Base-by-base conservation (phyloP, 768 basidiomycete genomes). In the Hericium erinaceus region DNA sequence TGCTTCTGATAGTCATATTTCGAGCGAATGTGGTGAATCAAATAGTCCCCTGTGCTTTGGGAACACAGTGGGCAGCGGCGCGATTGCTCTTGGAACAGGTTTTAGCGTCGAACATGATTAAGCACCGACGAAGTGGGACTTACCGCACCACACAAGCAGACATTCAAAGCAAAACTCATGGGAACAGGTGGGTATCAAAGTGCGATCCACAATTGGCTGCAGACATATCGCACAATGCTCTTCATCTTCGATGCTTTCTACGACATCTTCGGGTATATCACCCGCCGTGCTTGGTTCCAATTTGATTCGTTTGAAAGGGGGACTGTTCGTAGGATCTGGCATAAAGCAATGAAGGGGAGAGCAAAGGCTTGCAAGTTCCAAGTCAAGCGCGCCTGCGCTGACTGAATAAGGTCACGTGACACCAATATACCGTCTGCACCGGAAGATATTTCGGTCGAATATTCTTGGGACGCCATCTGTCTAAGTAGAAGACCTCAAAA, bases 161-260 rank as follows among this genome's bases (percentile, higher is more conserved):
- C 94, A 98, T 57, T 91, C 89, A 62, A 95, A 95, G 65, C 94
- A 98, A 66, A 95, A 95, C 66, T 90, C 88, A 74, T 98, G 94
- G 2, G 90, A 88, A 69, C 94, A 97, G 8, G 75, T 78, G 1
- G 92, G 90, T 24, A 95, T 75, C 40, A 95, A 78, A 0, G 93
- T 88, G 48, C 88, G 75, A 72, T 97, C 92, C 13, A 77, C 74
- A 54, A 94, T 74, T 11, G 73, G 59, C 64, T 95, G 90, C 22
- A 98, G 74, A 65, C 94, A 98, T 38, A 98, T 95, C 58, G 87
- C 84, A 66, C 94, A 98, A 63, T 83, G 75, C 22, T 85, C 80
- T 5, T 77, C 74, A 0, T 72, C 68, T 2, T 75, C 75, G 18
- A 24, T 3, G 24, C n/a, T 28, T 4, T 33, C 49, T 3, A 50